Base-by-base conservation (phyloP, 2,329 filamentous ascomycete species). In the Xylariaceae sp. region DNA sequence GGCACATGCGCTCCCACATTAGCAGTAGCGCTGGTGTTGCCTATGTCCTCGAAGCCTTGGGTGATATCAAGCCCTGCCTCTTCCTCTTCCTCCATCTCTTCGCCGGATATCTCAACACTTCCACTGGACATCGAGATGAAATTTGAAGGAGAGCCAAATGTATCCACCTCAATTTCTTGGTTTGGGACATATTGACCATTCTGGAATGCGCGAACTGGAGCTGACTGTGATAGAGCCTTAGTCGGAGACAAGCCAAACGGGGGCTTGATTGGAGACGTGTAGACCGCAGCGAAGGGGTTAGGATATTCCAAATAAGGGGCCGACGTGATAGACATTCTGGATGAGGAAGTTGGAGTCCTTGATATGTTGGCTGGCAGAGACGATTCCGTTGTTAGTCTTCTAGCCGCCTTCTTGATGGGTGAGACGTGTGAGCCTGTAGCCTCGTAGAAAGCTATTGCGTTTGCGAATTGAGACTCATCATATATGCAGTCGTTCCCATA, bases 41-140 rank as follows among this genome's bases (percentile, higher is more conserved):
- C 83, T 56, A 88, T 88, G 65, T 81, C 84, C 57, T 83, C 77
- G 53, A 88, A 88, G 8, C 83, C 83, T 55, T 85, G 80, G 31
- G 85, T 72, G 48, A 88, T 81, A 52, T 88, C 84, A 35, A 88
- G 71, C 2, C 73, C 63, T 30, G 81, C 78, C 41, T 76, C 69
- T 3, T 67, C 66, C 28, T 79, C 76, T 43, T 83, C 78, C 40
- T 70, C n/a, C n/a, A n/a, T n/a, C n/a, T n/a, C n/a, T n/a, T n/a
- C n/a, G n/a, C n/a, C n/a, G n/a, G n/a, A 24, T 24, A 7, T 24
- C 21, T 6, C 21, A 11, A 11, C 21, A 24, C 11, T 11, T 24
- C 11, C 21, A 11, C 7, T 6, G 21, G 68, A 36, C 78, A 66
- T 28, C 81, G 69, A 24, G 78, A 72, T 63, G 51, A 72, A 78